phyloP scores from a whole-genome alignment of 495 filamentous ascomycete genomes.

The Echria macrotheca region DNA sequence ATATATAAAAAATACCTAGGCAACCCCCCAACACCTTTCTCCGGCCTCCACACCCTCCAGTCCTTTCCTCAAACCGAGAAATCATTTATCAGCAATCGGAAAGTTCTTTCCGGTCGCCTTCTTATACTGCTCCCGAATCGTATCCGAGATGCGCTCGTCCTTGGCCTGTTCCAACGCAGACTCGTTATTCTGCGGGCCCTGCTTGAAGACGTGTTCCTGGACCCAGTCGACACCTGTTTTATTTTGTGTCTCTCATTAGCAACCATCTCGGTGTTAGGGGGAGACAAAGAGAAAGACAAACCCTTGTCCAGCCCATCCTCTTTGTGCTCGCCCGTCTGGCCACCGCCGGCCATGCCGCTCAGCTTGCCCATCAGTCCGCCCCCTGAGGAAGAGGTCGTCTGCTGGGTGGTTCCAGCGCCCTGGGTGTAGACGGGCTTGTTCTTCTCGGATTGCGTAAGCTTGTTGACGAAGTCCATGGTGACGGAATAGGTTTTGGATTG shows the following conservation, averaged over 20 bases:
- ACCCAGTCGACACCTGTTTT: constrained; percentile 61
- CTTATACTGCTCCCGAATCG: constrained; percentile 60
- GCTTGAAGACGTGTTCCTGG: constrained; percentile 57
- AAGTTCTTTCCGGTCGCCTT: constrained; percentile 53
- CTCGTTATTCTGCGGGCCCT: constrained; percentile 62
- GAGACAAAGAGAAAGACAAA: constrained; percentile 16
- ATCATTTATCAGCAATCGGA: constrained; percentile 55
- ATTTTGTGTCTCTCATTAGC: too few species aligned
- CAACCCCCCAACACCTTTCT: too few species aligned
- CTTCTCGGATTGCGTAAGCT: constrained; percentile 12
- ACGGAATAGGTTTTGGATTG: neutral
- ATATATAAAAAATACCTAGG: too few species aligned
- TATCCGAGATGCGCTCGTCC: constrained; percentile 61
- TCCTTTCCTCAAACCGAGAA: too few species aligned
- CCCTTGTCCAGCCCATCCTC: constrained; percentile 62
- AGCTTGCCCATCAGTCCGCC: constrained; percentile 48
- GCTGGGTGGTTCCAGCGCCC: constrained; percentile 5
- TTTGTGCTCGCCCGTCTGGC: constrained; percentile 58
- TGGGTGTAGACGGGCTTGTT: constrained; percentile 11
- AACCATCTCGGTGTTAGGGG: too few species aligned
- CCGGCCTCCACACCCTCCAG: too few species aligned
- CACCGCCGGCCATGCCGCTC: constrained; percentile 57
- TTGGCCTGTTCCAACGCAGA: constrained; percentile 65
- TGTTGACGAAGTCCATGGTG: constrained; percentile 16
- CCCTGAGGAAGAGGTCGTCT: constrained; percentile 7